Evolutionary conservation across 306 rosid species (phyloP).

Genomic region (Glycine latifolia): DNA sequence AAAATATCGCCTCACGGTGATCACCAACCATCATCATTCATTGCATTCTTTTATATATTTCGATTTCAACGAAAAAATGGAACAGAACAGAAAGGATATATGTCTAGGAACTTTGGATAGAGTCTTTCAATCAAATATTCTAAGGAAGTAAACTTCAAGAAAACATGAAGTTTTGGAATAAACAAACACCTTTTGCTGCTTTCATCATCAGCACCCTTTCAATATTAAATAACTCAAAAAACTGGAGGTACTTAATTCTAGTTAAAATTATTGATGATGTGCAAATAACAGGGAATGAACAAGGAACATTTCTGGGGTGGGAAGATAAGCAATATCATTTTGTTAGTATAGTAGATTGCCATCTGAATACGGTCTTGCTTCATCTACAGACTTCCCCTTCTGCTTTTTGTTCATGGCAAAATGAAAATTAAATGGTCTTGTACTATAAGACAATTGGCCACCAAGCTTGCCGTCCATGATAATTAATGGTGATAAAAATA

Average conservation of each 20-base stretch:
- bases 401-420: conserved; percentile 13
- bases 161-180: too few species aligned
- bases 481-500: neutral
- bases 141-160: too few species aligned
- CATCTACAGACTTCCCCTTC: neutral
- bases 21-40: conserved; percentile 12
- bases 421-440: neutral
- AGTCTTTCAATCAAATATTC: too few species aligned
- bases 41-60: conserved; percentile 9
- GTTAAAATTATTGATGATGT: neutral
- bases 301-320: neutral
- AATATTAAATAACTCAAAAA: too few species aligned
- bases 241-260: too few species aligned
- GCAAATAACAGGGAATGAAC: conserved; percentile 24
- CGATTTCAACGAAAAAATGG: neutral
- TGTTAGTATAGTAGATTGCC: conserved; percentile 14
- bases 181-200: too few species aligned
- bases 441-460: conserved; percentile 37
- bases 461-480: conserved; percentile 51
- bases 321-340: neutral
- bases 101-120: too few species aligned
- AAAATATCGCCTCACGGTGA: conserved; percentile 8
- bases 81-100: too few species aligned
- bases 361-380: conserved; percentile 3
- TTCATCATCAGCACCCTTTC: neutral